A percentile compares a stretch with the other conserved stretches of the same genome.
phyloP scores from a whole-genome alignment of 306 rosid genomes.

The Potentilla sterilis region DNA sequence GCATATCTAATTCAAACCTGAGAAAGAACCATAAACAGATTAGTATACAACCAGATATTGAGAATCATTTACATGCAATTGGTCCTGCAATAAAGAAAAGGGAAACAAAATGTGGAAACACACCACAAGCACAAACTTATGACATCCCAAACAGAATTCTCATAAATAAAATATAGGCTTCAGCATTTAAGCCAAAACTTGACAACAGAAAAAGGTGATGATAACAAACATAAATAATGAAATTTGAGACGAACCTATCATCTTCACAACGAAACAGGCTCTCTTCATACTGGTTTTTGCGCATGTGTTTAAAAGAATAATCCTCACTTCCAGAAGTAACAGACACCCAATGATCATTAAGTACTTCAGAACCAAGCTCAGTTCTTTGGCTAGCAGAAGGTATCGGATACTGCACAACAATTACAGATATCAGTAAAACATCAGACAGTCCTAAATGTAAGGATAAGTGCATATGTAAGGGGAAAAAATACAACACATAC shows the following conservation, averaged over 20 bases:
- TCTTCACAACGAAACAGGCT: conserved; percentile 99
- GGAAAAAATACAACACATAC: conserved; percentile 39
- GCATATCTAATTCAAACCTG: conserved; percentile 99
- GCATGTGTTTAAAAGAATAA: conserved; percentile 99
- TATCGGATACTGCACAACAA: conserved; percentile 73
- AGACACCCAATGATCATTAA: conserved; percentile 97
- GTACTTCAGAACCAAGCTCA: conserved; percentile 72
- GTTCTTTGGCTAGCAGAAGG: conserved; percentile 88
- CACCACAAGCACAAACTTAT: not conserved
- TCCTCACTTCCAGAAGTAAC: conserved; percentile 99
- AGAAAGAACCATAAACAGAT: conserved; percentile 34
- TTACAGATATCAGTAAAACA: conserved; percentile 19
- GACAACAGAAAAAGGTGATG: not conserved
- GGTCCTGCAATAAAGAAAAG: not conserved
- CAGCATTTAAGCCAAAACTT: not conserved
- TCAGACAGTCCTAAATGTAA: conserved; percentile 9
- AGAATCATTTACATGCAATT: conserved; percentile 17
- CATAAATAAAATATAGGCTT: not conserved
- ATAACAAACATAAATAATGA: conserved; percentile 9
- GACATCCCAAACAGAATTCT: not conserved
- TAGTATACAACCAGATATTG: conserved; percentile 19
- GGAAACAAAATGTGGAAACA: not conserved
- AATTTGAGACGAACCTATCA: conserved; percentile 68
- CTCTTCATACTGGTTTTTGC: conserved; percentile 99
- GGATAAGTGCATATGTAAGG: conserved; percentile 10